Evolutionary conservation across 2,329 filamentous ascomycete genomes (phyloP).

Genomic region (Colletotrichum agaves): DNA sequence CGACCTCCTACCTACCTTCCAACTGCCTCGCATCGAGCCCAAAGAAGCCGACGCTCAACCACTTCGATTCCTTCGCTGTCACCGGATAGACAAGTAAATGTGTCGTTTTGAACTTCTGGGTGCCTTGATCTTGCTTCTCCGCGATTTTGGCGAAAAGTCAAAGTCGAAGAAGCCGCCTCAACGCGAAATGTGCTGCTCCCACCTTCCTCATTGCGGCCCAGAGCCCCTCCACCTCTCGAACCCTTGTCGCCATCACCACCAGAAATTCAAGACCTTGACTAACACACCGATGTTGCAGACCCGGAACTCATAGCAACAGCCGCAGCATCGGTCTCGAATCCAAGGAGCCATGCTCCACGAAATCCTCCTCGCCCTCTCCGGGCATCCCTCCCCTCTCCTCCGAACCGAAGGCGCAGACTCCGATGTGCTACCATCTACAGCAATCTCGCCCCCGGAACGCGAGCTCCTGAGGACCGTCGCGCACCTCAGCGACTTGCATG

Average conservation of each 20-base stretch:
- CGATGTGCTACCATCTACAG: conserved; percentile 53
- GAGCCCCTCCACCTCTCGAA: conserved; percentile 2
- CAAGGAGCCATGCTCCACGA: conserved; percentile 86
- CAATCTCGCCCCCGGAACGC: conserved; percentile 81
- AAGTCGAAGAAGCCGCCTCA: conserved; percentile 46
- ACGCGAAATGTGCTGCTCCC: conserved; percentile 23
- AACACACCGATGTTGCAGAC: conserved; percentile 4
- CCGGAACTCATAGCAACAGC: background rate
- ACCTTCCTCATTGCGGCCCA: conserved; percentile 34
- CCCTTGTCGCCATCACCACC: background rate
- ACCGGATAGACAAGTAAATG: conserved; percentile 48
- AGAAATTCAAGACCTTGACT: conserved; percentile 2
- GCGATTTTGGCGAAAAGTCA: conserved; percentile 55
- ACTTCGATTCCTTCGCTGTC: background rate
- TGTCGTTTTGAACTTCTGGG: conserved; percentile 66
- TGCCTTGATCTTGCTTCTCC: conserved; percentile 58
- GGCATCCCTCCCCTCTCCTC: conserved; percentile 91
- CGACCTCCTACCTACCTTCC: background rate
- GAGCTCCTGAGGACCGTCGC: conserved; percentile 82
- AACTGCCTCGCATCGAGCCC: conserved; percentile 11
- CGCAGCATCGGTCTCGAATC: background rate
- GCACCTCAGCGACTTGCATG: conserved; percentile 81
- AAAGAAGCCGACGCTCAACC: background rate
- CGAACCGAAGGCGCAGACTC: conserved; percentile 60
- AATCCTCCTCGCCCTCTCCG: conserved; percentile 94